Evolutionary conservation across 1,284 basidiomycete species (phyloP), one percentile per base, ranked within the genome.

Genomic region (Cryptococcus sp.): DNA sequence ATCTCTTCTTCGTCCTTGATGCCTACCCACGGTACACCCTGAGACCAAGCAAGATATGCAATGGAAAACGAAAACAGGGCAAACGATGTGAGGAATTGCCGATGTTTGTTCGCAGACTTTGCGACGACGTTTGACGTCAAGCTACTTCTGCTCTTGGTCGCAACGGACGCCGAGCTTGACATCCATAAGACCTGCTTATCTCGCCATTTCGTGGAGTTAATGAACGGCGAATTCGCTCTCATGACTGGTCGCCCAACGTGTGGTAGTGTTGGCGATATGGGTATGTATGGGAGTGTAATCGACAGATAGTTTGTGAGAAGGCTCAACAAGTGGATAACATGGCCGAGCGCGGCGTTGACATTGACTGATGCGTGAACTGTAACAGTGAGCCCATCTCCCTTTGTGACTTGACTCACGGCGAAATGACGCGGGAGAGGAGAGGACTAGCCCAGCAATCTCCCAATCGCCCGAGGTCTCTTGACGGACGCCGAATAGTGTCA

Each of bases 41-140:
- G 74, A 3, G 67, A 69, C 66, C 67, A 74, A 4, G 74, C 75
- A 3, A 77, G 64, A 50, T 77, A 77, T 1, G 74, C 68, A 2
- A 76, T 58, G 0, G 72, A 72, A 49, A 73, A 72, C 5, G 69
- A 61, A 1, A 77, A 61, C 17, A 77, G 61, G 1, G 64, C 74
- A 46, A 71, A 76, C 3, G 72, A 63, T 8, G 63, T 69, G 15
- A 75, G 63, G 26, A 73, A 75, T 10, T 61, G 58, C 3, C 63
- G 65, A 44, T 74, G 69, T 45, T 74, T 75, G 40, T 25, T 50
- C 25, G 37, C 43, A 5, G 67, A 63, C 26, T 66, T 62, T 6
- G 50, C 51, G 17, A 59, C 55, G 23, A 62, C 46, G n/a, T 40
- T 46, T 5, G 58, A 51, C 46, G 25, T 17, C 20, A 20, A 46